Evolutionary conservation across 352 stramenopile species (phyloP), one percentile per base, ranked within the genome.

Genomic region (Paralagenidium karlingii): DNA sequence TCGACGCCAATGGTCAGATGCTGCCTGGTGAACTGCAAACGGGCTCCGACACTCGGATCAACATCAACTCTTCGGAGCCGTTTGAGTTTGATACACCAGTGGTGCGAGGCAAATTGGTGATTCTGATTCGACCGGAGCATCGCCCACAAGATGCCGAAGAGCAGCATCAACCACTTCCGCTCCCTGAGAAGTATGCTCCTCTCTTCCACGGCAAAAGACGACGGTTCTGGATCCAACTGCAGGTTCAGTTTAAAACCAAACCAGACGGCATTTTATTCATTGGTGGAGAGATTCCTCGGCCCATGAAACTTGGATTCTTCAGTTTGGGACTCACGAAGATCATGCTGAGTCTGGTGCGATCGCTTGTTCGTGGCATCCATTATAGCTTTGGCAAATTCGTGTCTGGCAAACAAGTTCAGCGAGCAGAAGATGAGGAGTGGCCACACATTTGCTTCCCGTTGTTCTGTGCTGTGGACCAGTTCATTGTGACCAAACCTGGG

Each of bases 381-480:
- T 80, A 69, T 34, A 59, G 61, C 43, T 80, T 83, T 27, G 66
- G 69, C 0, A 34, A 44, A 6, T 19, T 63, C 13, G 34, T n/a
- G 4, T 46, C 48, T 2, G 16, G 16, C 7, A 36, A 36, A 36
- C n/a, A n/a, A n/a, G 53, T 50, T 7, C 47, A 47, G 5, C 34
- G 40, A 0, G 38, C 8, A 12, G 45, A 58, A 1, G 57, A 79
- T 10, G 67, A 77, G 40, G 69, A 81, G 32, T 40, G 80, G 2
- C 65, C 66, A 0, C 69, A 83, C 37, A 83, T 79, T 37, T 73
- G 63, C 47, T 81, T 81, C 38, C 69, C 69, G 8, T 37, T 83
- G 19, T 69, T 77, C 48, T 75, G 60, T 2, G 63, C 69, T 0
- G 69, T 80, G 8, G 66, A 83, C 39, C 65, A 83, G 51, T 82